Percentiles rank a stretch among this genome's conserved stretches.
These are phyloP conservation scores for Actinomortierella wolfii DNA, from an alignment of 371 early-diverging fungal species.

Conservation along the genomic window DNA sequence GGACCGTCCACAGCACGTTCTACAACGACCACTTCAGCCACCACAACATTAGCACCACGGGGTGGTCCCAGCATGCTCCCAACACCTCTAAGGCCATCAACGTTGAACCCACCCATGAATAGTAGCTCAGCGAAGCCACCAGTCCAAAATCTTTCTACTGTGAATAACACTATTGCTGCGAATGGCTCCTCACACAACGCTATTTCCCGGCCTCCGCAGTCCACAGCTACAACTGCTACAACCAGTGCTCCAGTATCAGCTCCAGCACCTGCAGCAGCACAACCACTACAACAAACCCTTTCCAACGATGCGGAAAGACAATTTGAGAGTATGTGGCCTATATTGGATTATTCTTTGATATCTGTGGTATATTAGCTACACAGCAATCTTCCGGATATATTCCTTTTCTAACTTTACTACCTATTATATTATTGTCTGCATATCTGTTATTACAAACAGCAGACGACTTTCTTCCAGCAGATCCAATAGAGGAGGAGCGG, in stretches of 20 bases:
- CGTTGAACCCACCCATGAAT: too few species aligned
- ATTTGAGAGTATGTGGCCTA: neutral
- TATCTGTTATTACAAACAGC: neutral
- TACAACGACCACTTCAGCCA: too few species aligned
- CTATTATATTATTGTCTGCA: neutral
- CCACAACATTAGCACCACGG: too few species aligned
- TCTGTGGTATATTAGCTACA: neutral
- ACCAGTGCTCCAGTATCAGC: neutral
- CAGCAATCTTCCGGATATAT: neutral
- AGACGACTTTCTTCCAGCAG: constrained; percentile 26
- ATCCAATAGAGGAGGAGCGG: constrained; percentile 18
- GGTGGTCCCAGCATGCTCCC: too few species aligned
- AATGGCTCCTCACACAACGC: constrained; percentile 7
- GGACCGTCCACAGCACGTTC: too few species aligned
- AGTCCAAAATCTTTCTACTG: neutral
- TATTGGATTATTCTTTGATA: neutral
- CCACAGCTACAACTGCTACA: constrained; percentile 2
- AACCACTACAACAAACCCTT: neutral
- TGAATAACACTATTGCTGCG: constrained; percentile 13
- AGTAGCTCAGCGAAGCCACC: too few species aligned
- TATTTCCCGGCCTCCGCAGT: constrained; percentile 1
- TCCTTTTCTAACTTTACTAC: neutral
- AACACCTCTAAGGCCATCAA: too few species aligned
- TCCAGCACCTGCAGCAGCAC: constrained; percentile 2
- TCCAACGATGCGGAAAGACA: neutral